Evolutionary conservation across 164 flowering plant species (phyloP), one percentile per base, ranked within the genome.

Genomic region (Malania oleifera): DNA sequence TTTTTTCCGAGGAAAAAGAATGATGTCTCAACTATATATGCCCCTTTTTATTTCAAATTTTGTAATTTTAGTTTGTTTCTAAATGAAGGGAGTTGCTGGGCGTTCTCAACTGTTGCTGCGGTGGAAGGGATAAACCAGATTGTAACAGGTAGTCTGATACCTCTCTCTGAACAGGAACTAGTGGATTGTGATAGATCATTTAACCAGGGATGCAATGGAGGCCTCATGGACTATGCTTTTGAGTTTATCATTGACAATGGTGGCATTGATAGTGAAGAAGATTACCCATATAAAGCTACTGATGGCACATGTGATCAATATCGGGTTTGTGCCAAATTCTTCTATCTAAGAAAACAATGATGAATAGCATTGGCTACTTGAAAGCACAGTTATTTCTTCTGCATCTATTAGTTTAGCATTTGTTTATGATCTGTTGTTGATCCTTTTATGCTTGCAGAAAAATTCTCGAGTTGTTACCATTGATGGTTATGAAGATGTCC

Each of bases 401-500:
- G 15, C 43, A 9, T 14, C 17, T 4, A 13, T 39, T 13, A 9
- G 17, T 9, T 39, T 7, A 39, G 17, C 15, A 31, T 4, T 4
- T 4, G 9, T 31, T 5, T 5, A 31, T 5, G 5, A n/a, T n/a
- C n/a, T n/a, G n/a, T 24, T 14, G 17, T 35, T 26, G 8, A 26
- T 22, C 7, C 7, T 66, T 47, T 25, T 25, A 5, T 34, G 34
- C 35, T 35, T 47, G 53, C 59, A 78, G 82, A 73, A 78, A 70
- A 75, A 78, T 68, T 73, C 77, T 14, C 46, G 29, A 14, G 77
- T 68, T 60, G 83, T 79, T 23, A 60, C 72, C 24, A 76, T 79
- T 54, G 81, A 76, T 61, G 73, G 77, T 7, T 74, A 76, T 56
- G 83, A 79, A 66, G 81, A 79, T 65, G 80, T 79, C 37, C 83